Base-by-base conservation (phyloP, 2,329 filamentous ascomycete species). In the Scedosporium boydii region DNA sequence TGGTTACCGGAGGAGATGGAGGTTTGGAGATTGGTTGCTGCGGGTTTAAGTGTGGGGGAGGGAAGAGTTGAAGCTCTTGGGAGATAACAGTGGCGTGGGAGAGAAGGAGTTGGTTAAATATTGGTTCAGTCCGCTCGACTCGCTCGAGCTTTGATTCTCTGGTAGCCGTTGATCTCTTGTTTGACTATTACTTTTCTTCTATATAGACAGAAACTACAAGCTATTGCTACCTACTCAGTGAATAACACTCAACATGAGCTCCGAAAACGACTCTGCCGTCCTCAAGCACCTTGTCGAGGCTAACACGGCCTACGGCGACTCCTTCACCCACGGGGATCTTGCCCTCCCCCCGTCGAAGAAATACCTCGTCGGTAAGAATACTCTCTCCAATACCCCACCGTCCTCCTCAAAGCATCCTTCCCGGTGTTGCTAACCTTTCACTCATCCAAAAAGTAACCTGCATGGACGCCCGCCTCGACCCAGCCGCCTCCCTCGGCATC, bases 271-370 rank as follows among this genome's bases (percentile, higher is more conserved):
- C 34, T 38, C 55, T 44, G 59, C 69, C 14, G 67, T 68, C 60
- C 64, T 64, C 26, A 61, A 64, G 21, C 68, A 72, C n/a, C 69
- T 71, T 27, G 68, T 71, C 59, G 65, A 66, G 21, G 70, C 70
- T 23, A 76, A 82, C 61, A 71, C 78, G 57, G 80, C 80, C 58
- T 89, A 89, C 70, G 78, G 77, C 38, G 73, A 78, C 38, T 87
- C 87, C 2, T 93, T 92, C 72, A 83, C 78, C n/a, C 78, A 89
- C 65, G 88, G 87, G 16, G 66, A 86, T 65, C 80, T 92, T 4
- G 80, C 83, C 0, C 80, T 91, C 1, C 87, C 88, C 0, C 89
- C 89, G 0, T 83, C 83, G 12, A 23, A 55, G 75, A 83, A 87
- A 68, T 89, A 89, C 68, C 77, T 23, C 21, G n/a, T 55, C 48